A percentile compares a stretch with the other conserved stretches of the same genome.
These are phyloP conservation scores for Neurospora sp. DNA, from an alignment of 495 filamentous ascomycete species.

Conservation along the genomic window DNA sequence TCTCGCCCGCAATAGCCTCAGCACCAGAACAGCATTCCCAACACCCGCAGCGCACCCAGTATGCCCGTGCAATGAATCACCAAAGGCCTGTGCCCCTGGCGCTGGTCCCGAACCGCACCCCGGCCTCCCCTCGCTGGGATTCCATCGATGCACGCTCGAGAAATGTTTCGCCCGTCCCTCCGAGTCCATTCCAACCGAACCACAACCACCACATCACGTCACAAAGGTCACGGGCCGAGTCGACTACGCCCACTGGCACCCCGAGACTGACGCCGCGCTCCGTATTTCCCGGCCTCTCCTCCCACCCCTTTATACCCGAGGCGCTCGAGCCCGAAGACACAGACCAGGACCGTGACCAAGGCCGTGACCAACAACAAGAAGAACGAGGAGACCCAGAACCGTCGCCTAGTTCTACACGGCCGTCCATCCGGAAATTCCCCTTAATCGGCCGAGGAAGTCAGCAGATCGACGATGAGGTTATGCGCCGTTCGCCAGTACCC, in stretches of 20 bases:
- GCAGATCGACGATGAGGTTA: conserved; percentile 1
- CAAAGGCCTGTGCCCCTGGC: background rate
- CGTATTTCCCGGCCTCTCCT: conserved; percentile 23
- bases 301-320: conserved; percentile 25
- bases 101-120: background rate
- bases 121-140: conserved; percentile 34
- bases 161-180: conserved; percentile 5
- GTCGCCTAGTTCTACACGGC: background rate
- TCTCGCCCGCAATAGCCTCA: background rate
- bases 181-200: conserved; percentile 8
- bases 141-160: conserved; percentile 20
- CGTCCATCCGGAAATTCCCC: conserved; percentile 12
- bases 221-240: conserved; percentile 18
- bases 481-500: conserved; percentile 5
- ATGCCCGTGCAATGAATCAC: background rate
- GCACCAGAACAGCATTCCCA: background rate
- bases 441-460: conserved; percentile 20
- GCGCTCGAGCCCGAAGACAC: conserved; percentile 6
- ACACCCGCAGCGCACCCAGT: background rate
- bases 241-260: conserved; percentile 9
- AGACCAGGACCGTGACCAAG: background rate
- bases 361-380: background rate
- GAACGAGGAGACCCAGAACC: conserved; percentile 1
- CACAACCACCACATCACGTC: conserved; percentile 4
- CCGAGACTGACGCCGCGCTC: conserved; percentile 14